These are phyloP conservation scores for Boletus edulis DNA, from an alignment of 768 basidiomycete species.

Conservation along the genomic window DNA sequence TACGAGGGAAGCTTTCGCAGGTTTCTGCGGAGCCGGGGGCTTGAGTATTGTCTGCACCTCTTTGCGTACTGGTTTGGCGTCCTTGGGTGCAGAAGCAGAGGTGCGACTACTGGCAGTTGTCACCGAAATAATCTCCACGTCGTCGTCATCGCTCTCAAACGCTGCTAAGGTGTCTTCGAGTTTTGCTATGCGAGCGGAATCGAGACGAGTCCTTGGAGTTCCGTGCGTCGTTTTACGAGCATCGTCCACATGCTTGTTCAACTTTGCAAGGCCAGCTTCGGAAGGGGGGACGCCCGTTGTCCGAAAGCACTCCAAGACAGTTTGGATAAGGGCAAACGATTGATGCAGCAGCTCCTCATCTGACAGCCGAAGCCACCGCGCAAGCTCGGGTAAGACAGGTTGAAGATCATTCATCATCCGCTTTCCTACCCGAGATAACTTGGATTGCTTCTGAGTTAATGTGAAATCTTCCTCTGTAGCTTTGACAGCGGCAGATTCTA, in stretches of 20 bases:
- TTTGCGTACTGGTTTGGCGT: constrained; percentile 16
- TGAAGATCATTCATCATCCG: constrained; percentile 79
- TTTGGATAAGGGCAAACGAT: constrained; percentile 78
- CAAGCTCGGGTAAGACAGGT: constrained; percentile 72
- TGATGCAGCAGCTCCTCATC: constrained; percentile 91
- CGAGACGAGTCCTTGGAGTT: constrained; percentile 50
- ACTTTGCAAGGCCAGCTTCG: constrained; percentile 55
- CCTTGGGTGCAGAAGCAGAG: constrained; percentile 8
- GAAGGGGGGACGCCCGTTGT: constrained; percentile 56
- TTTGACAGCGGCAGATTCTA: constrained; percentile 58
- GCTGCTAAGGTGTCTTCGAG: constrained; percentile 64
- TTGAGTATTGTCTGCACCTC: constrained; percentile 22
- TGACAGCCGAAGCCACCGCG: constrained; percentile 88
- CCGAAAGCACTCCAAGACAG: constrained; percentile 74
- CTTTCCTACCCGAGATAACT: constrained; percentile 59
- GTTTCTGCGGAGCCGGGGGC: constrained; percentile 11
- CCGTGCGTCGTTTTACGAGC: constrained; percentile 50
- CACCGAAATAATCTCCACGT: constrained; percentile 52
- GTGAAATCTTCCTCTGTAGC: constrained; percentile 20
- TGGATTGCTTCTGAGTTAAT: constrained; percentile 34
- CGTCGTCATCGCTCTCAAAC: constrained; percentile 65
- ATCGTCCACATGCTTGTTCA: constrained; percentile 62
- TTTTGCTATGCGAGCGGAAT: constrained; percentile 52
- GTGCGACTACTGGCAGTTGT: constrained; percentile 19
- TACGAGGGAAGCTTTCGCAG: constrained; percentile 16